Conservation (phyloP, 2,329 filamentous ascomycete genomes). For the Macrophomina phaseolina region DNA sequence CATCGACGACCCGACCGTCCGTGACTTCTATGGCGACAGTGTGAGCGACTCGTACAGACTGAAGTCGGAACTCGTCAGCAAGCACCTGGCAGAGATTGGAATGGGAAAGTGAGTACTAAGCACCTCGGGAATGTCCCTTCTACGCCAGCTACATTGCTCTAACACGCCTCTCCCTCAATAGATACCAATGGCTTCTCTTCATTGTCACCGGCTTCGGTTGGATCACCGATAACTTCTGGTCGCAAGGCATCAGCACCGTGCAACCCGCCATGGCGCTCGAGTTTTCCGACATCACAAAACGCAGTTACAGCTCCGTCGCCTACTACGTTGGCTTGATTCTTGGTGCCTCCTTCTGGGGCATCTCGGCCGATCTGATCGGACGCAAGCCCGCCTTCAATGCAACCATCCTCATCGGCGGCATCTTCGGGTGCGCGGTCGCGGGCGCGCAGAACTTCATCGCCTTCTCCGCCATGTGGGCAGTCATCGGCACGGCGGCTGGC, state of each 20-base stretch:
- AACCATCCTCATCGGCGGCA: slow-evolving; percentile 27
- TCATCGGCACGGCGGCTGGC: slow-evolving; percentile 29
- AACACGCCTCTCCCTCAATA: not conserved
- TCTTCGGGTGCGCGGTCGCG: slow-evolving; percentile 30
- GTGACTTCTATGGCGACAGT: slow-evolving; percentile 48
- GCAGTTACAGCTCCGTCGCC: slow-evolving; percentile 43
- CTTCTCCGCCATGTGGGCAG: slow-evolving; percentile 29
- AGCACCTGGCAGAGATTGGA: slow-evolving; percentile 28
- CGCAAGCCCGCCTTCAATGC: slow-evolving; percentile 30
- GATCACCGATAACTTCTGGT: slow-evolving; percentile 65
- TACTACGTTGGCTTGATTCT: slow-evolving; percentile 39
- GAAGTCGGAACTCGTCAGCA: slow-evolving; percentile 37
- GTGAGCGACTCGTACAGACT: slow-evolving; percentile 41
- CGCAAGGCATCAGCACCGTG: slow-evolving; percentile 34
- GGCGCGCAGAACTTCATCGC: slow-evolving; percentile 31
- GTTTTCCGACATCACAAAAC: slow-evolving; percentile 28
- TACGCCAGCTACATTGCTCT: not conserved
- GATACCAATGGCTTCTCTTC: slow-evolving; percentile 65
- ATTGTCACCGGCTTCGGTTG: slow-evolving; percentile 71
- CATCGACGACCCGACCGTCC: slow-evolving; percentile 37
- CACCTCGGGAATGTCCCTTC: not conserved
- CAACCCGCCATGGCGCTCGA: slow-evolving; percentile 29
- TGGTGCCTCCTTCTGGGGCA: slow-evolving; percentile 50
- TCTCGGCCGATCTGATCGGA: slow-evolving; percentile 29
- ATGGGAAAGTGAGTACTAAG: slow-evolving; percentile 27